phyloP scores from a whole-genome alignment of 2,329 filamentous ascomycete genomes.

The Colletotrichum theobromicola region DNA sequence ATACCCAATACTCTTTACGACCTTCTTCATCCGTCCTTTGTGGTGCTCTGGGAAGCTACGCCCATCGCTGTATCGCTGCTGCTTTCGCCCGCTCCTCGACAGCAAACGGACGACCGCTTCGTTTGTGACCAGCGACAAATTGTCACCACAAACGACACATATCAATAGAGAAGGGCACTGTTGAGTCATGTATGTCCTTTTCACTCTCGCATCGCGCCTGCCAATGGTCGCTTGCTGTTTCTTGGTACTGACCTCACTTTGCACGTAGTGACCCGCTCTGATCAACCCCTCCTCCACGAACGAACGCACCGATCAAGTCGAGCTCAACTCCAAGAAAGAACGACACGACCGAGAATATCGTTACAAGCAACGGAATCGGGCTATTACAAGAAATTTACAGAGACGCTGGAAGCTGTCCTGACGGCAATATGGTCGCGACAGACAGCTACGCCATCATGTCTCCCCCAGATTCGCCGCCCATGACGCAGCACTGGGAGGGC shows the following conservation, averaged over 20 bases:
- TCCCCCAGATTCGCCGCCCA: neutral
- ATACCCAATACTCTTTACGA: neutral
- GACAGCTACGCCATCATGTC: neutral
- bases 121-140: neutral
- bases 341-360: neutral
- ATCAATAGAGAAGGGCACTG: neutral
- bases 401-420: neutral
- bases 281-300: neutral
- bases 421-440: neutral
- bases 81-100: neutral
- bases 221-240: neutral
- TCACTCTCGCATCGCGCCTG: neutral
- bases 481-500: constrained; percentile 14
- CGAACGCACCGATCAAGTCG: neutral
- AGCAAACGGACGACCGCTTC: neutral
- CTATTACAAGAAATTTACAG: neutral
- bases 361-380: neutral
- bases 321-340: neutral
- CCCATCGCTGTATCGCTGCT: neutral
- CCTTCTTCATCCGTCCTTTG: neutral
- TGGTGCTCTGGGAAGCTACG: neutral
- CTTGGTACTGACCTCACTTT: neutral
- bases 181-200: neutral
- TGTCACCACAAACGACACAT: neutral
- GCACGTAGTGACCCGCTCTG: neutral